Conservation (phyloP, 176 grass and related monocot species). For the Otatea glauca region DNA sequence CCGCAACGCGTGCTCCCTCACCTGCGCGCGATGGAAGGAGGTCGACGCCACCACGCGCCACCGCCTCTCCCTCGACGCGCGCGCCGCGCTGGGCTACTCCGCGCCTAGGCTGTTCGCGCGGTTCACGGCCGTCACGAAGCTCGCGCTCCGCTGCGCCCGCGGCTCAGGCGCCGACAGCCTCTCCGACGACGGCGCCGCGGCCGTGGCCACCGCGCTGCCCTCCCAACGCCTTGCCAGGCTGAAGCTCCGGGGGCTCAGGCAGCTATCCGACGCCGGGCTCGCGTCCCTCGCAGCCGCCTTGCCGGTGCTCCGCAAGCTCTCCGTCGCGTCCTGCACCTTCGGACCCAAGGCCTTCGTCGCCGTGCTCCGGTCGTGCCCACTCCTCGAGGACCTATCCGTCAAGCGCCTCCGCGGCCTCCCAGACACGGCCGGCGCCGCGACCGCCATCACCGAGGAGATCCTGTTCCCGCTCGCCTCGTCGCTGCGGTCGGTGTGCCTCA, state of each 20-base stretch:
- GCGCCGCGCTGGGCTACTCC: slow-evolving; percentile 40
- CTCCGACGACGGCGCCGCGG: slow-evolving; percentile 60
- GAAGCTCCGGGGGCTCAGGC: slow-evolving; percentile 78
- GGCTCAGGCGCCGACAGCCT: slow-evolving; percentile 71
- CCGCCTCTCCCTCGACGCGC: slow-evolving; percentile 66
- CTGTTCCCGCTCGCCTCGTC: slow-evolving; percentile 40
- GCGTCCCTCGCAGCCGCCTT: slow-evolving; percentile 51
- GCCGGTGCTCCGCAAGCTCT: slow-evolving; percentile 73
- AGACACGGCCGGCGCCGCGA: slow-evolving; percentile 53
- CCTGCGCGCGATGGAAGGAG: slow-evolving; percentile 69
- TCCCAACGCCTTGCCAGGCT: slow-evolving; percentile 66
- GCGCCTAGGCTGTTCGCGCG: slow-evolving; percentile 52
- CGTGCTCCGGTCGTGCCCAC: slow-evolving; percentile 59
- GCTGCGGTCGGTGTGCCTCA: slow-evolving; percentile 80
- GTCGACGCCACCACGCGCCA: slow-evolving; percentile 69
- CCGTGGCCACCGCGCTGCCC: slow-evolving; percentile 37
- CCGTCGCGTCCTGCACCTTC: slow-evolving; percentile 81
- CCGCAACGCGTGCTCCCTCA: slow-evolving; percentile 75
- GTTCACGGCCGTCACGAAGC: slow-evolving; percentile 70
- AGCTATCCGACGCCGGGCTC: slow-evolving; percentile 73
- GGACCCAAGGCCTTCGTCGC: slow-evolving; percentile 79
- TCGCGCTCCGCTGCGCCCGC: slow-evolving; percentile 65
- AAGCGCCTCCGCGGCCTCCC: slow-evolving; percentile 87
- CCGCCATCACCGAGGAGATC: slow-evolving; percentile 46
- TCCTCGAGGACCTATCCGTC: slow-evolving; percentile 85